Evolutionary conservation across 805 yeast genomes (phyloP), one percentile per base, ranked within the genome.

Genomic region (Zygosaccharomyces bailii): DNA sequence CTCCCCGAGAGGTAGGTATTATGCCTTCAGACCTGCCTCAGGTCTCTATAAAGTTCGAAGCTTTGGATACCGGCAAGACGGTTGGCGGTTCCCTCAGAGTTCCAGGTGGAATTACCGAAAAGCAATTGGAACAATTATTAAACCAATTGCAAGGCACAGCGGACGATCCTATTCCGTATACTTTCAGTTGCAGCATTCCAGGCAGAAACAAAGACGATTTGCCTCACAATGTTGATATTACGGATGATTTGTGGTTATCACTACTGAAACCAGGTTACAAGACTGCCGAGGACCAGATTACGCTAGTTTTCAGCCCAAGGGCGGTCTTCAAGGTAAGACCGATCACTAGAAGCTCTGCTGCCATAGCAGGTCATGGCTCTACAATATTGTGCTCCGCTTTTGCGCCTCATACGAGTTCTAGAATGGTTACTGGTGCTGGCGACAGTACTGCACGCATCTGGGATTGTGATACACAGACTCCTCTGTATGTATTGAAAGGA

Each of bases 391-490:
- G 96, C 48, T 84, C 93, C 33, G 90, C 86, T 50, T 93, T 93
- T 74, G 95, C 99, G 1, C 99, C 99, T 23, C 75, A 85, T 57
- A 82, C 90, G 13, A 79, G 91, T 13, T 75, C 90, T 2, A 73
- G 86, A 54, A 80, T 90, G 84, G 93, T 86, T 32, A 85, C 97
- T 0, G 99, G 99, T 29, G 87, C 96, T 4, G 99, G 99, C 35
- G 99, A 93, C 66, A 79, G 84, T 29, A 90, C 98, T 6, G 97
- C 98, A 2, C 74, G 98, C 61, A 78, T 91, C 38, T 93, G 99
- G 99, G 97, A 90, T 67, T 86, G 96, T 65, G 83, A 88, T 56
- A 90, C 98, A 0, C 93, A 87, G 54, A 93, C 99, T 0, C 96
- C 96, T 6, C 70, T 82, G 59, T 76, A 79, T 49, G 86, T 95